Evolutionary conservation across 805 yeast genomes (phyloP).

Genomic region (Komagataella pseudopastoris): DNA sequence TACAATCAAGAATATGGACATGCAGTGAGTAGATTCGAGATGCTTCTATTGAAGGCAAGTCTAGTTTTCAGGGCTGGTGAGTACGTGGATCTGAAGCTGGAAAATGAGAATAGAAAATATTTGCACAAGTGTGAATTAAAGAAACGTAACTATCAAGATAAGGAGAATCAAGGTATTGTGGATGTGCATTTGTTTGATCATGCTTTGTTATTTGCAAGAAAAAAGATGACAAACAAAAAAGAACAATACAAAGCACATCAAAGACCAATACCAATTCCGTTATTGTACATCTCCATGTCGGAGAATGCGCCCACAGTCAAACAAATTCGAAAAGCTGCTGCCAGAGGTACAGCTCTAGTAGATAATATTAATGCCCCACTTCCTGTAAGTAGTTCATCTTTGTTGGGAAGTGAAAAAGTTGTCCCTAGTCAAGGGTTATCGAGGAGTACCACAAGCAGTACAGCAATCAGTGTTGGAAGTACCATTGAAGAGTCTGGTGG

Average conservation of each 20-base stretch:
- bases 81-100: constrained; percentile 71
- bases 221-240: constrained; percentile 76
- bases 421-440: not conserved
- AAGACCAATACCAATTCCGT: constrained; percentile 72
- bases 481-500: not conserved
- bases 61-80: constrained; percentile 74
- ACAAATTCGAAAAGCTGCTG: constrained; percentile 25
- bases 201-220: constrained; percentile 71
- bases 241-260: constrained; percentile 88
- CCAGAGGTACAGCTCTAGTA: constrained; percentile 13
- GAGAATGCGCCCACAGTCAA: constrained; percentile 65
- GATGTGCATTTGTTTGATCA: constrained; percentile 85
- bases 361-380: constrained; percentile 16
- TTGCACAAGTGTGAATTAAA: constrained; percentile 67
- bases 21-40: constrained; percentile 82
- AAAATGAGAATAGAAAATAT: constrained; percentile 69
- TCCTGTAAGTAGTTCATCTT: constrained; percentile 11
- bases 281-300: constrained; percentile 59
- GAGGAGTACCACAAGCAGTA: not conserved
- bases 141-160: constrained; percentile 57
- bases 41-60: constrained; percentile 76
- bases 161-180: constrained; percentile 61
- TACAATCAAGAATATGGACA: constrained; percentile 86
- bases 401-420: not conserved
- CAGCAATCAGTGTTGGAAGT: not conserved